phyloP scores from a whole-genome alignment of 208 protist genomes.

The Sergeia podlipaevii region DNA sequence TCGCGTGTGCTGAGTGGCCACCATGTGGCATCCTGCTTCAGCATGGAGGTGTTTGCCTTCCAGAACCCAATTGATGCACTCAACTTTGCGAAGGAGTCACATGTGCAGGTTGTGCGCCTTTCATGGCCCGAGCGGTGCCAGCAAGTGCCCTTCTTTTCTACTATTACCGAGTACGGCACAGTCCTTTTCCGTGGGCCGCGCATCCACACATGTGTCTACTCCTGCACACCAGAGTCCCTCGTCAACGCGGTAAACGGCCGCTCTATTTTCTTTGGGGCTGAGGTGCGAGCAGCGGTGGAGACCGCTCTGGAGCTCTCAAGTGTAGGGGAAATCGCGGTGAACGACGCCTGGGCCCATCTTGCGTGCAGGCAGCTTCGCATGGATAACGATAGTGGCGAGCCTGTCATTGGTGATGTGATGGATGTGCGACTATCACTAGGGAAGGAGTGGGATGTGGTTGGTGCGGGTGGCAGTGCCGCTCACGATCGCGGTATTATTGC shows the following conservation, averaged over 20 bases:
- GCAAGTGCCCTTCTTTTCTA: slow-evolving; percentile 22
- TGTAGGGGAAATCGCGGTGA: slow-evolving; percentile 78
- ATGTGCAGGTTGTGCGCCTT: slow-evolving; percentile 54
- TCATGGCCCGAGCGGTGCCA: slow-evolving; percentile 37
- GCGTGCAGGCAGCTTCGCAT: slow-evolving; percentile 39
- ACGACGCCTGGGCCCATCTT: slow-evolving; percentile 48
- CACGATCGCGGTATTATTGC: slow-evolving; percentile 31
- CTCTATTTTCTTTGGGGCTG: slow-evolving; percentile 60
- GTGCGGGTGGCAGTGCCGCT: slow-evolving; percentile 22
- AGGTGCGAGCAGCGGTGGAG: slow-evolving; percentile 42
- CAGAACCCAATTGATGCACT: slow-evolving; percentile 58
- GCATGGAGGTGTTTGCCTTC: slow-evolving; percentile 74
- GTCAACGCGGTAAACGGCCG: slow-evolving; percentile 64
- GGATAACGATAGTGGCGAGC: slow-evolving; percentile 9
- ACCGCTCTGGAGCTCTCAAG: slow-evolving; percentile 43
- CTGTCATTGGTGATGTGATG: slow-evolving; percentile 2
- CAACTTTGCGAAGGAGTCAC: slow-evolving; percentile 63
- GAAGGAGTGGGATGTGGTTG: slow-evolving; percentile 49
- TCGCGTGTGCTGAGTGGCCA: slow-evolving; percentile 35
- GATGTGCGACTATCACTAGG: slow-evolving; percentile 39
- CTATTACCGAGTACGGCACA: slow-evolving; percentile 36
- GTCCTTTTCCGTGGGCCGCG: slow-evolving; percentile 76
- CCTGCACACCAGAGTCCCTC: slow-evolving; percentile 60
- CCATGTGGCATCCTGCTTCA: slow-evolving; percentile 37
- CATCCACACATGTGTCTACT: slow-evolving; percentile 81